These are phyloP conservation scores for Verticillium albo-atrum DNA, from an alignment of 2,329 filamentous ascomycete genomes.

Conservation along the genomic window DNA sequence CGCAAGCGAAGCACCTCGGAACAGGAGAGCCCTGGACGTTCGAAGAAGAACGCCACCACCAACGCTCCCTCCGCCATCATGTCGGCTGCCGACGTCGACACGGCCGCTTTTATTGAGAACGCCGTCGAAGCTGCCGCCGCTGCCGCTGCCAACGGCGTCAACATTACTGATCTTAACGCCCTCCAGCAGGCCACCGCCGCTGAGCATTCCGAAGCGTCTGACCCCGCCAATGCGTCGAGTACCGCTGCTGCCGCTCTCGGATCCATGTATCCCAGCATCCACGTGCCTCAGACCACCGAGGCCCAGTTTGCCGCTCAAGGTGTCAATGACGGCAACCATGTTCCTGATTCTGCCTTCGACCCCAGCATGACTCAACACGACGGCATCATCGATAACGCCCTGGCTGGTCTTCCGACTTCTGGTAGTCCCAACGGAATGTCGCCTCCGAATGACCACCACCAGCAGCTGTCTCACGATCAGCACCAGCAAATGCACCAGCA, in stretches of 20 bases:
- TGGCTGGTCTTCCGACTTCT: slow-evolving; percentile 3
- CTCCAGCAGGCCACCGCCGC: slow-evolving; percentile 48
- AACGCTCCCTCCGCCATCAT: slow-evolving; percentile 35
- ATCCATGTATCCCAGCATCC: slow-evolving; percentile 54
- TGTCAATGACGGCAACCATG: slow-evolving; percentile 27
- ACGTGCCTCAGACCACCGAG: slow-evolving; percentile 53
- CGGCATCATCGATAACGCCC: slow-evolving; percentile 15
- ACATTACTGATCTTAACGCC: slow-evolving; percentile 51
- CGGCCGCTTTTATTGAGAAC: slow-evolving; percentile 50
- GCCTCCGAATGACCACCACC: background rate
- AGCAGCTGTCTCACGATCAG: background rate
- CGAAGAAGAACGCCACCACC: slow-evolving; percentile 38
- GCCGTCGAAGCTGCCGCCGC: slow-evolving; percentile 40
- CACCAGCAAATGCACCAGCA: background rate
- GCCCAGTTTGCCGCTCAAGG: slow-evolving; percentile 56
- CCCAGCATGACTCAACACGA: slow-evolving; percentile 31
- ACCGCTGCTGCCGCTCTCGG: slow-evolving; percentile 56
- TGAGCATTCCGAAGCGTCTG: slow-evolving; percentile 41
- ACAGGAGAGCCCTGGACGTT: slow-evolving; percentile 43
- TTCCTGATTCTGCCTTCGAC: slow-evolving; percentile 28
- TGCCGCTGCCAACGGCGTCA: slow-evolving; percentile 34
- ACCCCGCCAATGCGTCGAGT: slow-evolving; percentile 50
- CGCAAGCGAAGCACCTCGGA: slow-evolving; percentile 47
- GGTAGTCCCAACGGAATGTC: slow-evolving; percentile 9
- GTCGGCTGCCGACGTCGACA: slow-evolving; percentile 35